phyloP scores from a whole-genome alignment of 352 stramenopile species.

The Phytophthora litchii region DNA sequence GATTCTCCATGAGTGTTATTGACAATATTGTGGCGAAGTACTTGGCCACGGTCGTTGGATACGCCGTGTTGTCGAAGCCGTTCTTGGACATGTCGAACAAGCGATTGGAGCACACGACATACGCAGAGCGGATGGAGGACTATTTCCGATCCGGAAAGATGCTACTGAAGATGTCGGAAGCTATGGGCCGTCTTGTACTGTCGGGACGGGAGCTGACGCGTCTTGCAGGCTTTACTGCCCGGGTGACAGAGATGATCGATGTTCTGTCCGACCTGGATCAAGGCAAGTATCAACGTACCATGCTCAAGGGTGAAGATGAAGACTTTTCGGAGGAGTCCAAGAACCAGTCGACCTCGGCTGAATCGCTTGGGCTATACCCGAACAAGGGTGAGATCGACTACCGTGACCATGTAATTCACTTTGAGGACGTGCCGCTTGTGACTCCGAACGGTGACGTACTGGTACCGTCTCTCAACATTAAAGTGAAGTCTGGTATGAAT shows the following conservation, averaged over 20 bases:
- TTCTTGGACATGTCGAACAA: constrained; percentile 70
- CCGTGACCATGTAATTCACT: constrained; percentile 84
- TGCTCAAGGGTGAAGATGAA: constrained; percentile 58
- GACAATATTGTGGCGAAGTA: constrained; percentile 91
- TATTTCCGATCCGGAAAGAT: constrained; percentile 89
- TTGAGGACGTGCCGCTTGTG: constrained; percentile 88
- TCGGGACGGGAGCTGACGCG: constrained; percentile 85
- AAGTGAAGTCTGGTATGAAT: constrained; percentile 91
- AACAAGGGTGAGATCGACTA: constrained; percentile 67
- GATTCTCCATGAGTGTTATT: constrained; percentile 80
- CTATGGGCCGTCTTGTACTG: constrained; percentile 85
- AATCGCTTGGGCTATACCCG: constrained; percentile 57
- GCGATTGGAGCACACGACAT: constrained; percentile 60
- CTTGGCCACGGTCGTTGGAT: constrained; percentile 84
- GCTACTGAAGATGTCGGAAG: constrained; percentile 86
- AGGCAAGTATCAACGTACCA: constrained; percentile 76
- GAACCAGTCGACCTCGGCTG: constrained; percentile 41
- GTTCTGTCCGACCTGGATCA: constrained; percentile 69
- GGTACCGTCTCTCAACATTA: constrained; percentile 75
- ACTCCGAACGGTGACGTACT: constrained; percentile 91
- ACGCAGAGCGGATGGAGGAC: constrained; percentile 83
- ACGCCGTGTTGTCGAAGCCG: constrained; percentile 73
- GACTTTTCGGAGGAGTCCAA: constrained; percentile 28
- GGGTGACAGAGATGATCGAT: constrained; percentile 83
- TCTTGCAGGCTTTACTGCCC: constrained; percentile 78